Evolutionary conservation across 495 filamentous ascomycete species (phyloP), one percentile per base, ranked within the genome.

Genomic region (Penicillium paradoxum): DNA sequence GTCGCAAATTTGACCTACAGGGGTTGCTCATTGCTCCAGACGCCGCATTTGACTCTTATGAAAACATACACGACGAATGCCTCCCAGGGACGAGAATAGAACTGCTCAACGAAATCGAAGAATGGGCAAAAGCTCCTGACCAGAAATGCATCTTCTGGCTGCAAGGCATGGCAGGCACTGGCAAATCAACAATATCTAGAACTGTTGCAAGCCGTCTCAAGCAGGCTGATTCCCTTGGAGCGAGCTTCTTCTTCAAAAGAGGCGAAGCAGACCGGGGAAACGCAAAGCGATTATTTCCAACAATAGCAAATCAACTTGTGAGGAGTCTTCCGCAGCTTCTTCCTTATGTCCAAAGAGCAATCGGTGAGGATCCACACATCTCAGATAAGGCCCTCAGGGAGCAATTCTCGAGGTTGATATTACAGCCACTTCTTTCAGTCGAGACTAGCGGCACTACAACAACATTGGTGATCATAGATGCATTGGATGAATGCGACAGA

Each of bases 231-330:
- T 24, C 32, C 6, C 59, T 74, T 10, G 70, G 64, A 6, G 72
- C 60, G 0, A 77, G 68, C 56, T 80, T 80, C 60, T 79, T 83
- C 65, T 83, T 82, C 59, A 76, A 74, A 36, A 70, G 67, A 53
- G 72, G 73, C 15, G 71, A 73, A 19, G 63, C 65, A 1, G 73
- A 80, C 45, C 63, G 68, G 41, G 69, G 65, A 6, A 69, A 60
- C 24, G 73, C 72, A 6, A 60, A 32, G 6, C 66, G 59, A 19
- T 60, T 81, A 51, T 70, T 82, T 40, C 57, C 77, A 6, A 78
- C 73, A 6, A 64, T 83, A 15, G 66, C 69, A 17, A 32, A 36
- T 39, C 73, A 82, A 49, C 57, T 82, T 6, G 57, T 68, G 6
- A 49, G 45, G 6, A 46, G 30, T n/a, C 47, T 66, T 11, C 69